Percentiles rank a stretch among this genome's conserved stretches.
Conservation (phyloP, 352 stramenopile genomes). For the Phytophthora ramorum region DNA sequence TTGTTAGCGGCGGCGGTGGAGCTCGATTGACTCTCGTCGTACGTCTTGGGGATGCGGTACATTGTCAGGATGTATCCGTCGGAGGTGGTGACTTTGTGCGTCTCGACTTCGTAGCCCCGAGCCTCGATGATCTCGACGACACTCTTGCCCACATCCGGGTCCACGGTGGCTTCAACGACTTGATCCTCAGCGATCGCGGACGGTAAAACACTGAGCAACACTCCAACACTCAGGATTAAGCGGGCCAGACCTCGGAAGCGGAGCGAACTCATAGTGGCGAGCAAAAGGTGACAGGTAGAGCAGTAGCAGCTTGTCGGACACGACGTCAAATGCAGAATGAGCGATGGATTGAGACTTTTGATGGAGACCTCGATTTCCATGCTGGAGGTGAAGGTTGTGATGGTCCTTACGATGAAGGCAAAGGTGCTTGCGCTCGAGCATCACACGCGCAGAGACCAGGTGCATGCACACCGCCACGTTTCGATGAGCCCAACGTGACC, state of each 20-base stretch:
- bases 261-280: slow-evolving; percentile 2
- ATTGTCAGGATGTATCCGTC: slow-evolving; percentile 67
- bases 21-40: slow-evolving; percentile 44
- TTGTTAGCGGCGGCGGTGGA: slow-evolving; percentile 37
- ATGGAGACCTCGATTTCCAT: too few species aligned
- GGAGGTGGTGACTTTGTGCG: slow-evolving; percentile 51
- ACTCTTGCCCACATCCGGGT: slow-evolving; percentile 31
- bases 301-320: not conserved
- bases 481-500: slow-evolving; percentile 20
- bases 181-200: slow-evolving; percentile 17
- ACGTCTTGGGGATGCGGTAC: slow-evolving; percentile 59
- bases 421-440: not conserved
- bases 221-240: slow-evolving; percentile 12
- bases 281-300: not conserved
- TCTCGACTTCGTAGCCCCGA: slow-evolving; percentile 54
- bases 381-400: not conserved
- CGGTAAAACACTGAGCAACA: slow-evolving; percentile 19
- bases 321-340: slow-evolving; percentile 23
- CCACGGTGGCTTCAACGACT: slow-evolving; percentile 26
- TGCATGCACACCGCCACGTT: not conserved
- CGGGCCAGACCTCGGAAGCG: not conserved
- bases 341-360: not conserved
- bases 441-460: not conserved
- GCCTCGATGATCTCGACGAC: slow-evolving; percentile 30
- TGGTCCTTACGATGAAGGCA: not conserved